Percentiles rank a stretch among this genome's conserved stretches.
These are phyloP conservation scores for Pyrenochaeta sp. DNA, from an alignment of 2,329 filamentous ascomycete species.

Conservation along the genomic window DNA sequence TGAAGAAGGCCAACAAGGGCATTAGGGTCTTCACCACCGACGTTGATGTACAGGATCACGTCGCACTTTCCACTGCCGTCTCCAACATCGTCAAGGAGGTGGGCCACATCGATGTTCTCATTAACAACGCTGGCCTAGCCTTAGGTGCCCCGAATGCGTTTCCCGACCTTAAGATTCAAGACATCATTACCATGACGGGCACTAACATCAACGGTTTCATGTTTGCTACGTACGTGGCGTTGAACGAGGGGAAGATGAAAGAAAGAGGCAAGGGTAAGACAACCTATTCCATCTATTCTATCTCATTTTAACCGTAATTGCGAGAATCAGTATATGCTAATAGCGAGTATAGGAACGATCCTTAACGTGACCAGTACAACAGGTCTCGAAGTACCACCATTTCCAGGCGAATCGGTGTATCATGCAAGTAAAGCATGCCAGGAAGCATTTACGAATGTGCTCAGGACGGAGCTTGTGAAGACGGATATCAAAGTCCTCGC, in stretches of 20 bases:
- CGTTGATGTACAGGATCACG: slow-evolving; percentile 47
- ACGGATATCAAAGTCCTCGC: slow-evolving; percentile 60
- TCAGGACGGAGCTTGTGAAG: slow-evolving; percentile 58
- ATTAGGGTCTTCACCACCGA: slow-evolving; percentile 38
- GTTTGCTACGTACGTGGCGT: slow-evolving; percentile 55
- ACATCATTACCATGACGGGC: slow-evolving; percentile 56
- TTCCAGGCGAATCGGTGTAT: slow-evolving; percentile 60
- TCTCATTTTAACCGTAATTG: neutral
- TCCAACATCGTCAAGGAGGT: slow-evolving; percentile 35
- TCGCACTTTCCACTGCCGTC: slow-evolving; percentile 37
- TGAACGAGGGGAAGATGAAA: slow-evolving; percentile 55
- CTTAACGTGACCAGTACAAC: slow-evolving; percentile 60
- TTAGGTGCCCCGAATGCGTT: slow-evolving; percentile 57
- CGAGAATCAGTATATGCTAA: neutral
- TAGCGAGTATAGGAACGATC: slow-evolving; percentile 46
- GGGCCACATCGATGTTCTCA: slow-evolving; percentile 54
- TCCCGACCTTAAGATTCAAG: slow-evolving; percentile 51
- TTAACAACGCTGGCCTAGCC: slow-evolving; percentile 61
- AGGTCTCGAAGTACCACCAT: slow-evolving; percentile 58
- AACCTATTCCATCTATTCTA: neutral
- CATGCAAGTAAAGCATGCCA: slow-evolving; percentile 59
- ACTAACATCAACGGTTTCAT: slow-evolving; percentile 61
- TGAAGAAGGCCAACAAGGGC: slow-evolving; percentile 10
- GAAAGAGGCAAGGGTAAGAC: slow-evolving; percentile 43
- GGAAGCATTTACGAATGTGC: slow-evolving; percentile 60